Percentiles rank a stretch among this genome's conserved stretches.
phyloP scores from a whole-genome alignment of 345 rosid genomes.

The Syzygium grande region DNA sequence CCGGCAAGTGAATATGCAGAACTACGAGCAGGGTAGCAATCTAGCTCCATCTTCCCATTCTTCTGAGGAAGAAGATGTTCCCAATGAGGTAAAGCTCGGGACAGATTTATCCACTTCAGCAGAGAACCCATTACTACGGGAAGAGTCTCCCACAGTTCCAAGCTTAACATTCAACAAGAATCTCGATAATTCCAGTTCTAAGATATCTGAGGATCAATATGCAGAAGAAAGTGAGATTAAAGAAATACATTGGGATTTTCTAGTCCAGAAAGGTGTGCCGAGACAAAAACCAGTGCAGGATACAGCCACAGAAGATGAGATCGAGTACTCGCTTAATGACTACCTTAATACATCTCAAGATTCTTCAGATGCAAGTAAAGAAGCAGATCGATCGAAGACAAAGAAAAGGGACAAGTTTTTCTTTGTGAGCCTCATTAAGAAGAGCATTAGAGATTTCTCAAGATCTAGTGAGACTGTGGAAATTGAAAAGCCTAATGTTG shows the following conservation, averaged over 20 bases:
- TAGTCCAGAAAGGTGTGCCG: not conserved
- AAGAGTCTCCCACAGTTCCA: slow-evolving; percentile 25
- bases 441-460: slow-evolving; percentile 69
- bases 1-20: not conserved
- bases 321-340: slow-evolving; percentile 61
- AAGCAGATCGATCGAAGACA: slow-evolving; percentile 30
- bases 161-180: slow-evolving; percentile 48
- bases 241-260: not conserved
- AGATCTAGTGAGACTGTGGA: slow-evolving; percentile 47
- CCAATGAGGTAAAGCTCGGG: slow-evolving; percentile 26
- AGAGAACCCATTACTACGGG: slow-evolving; percentile 18
- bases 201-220: slow-evolving; percentile 32
- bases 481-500: slow-evolving; percentile 34
- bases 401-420: slow-evolving; percentile 50
- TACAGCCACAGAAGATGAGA: slow-evolving; percentile 51
- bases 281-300: slow-evolving; percentile 74
- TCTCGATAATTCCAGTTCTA: slow-evolving; percentile 34
- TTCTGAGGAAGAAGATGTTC: slow-evolving; percentile 58
- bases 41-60: slow-evolving; percentile 43
- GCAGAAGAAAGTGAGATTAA: slow-evolving; percentile 53
- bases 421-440: slow-evolving; percentile 59
- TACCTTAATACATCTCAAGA: slow-evolving; percentile 66
- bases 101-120: slow-evolving; percentile 1
- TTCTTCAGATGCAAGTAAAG: slow-evolving; percentile 41
- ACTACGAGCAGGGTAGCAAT: slow-evolving; percentile 32